These are phyloP conservation scores for Tephrocybe rancida DNA, from an alignment of 768 basidiomycete species.

Conservation along the genomic window DNA sequence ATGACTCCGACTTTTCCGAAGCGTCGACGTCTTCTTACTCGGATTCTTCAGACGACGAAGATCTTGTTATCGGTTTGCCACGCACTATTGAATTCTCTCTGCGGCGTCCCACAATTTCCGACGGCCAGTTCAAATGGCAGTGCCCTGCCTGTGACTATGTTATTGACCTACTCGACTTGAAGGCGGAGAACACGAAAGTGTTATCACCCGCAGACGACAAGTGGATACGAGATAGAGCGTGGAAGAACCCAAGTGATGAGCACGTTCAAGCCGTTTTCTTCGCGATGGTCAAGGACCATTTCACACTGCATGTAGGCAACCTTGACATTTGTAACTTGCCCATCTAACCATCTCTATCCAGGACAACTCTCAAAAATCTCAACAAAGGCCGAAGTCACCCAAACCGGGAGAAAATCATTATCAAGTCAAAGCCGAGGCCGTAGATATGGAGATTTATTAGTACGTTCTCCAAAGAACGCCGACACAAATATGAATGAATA, in stretches of 20 bases:
- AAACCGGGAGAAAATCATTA: too few species aligned
- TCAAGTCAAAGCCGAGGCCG: background rate
- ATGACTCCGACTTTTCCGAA: conserved; percentile 64
- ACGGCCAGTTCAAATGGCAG: conserved; percentile 51
- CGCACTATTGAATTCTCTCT: conserved; percentile 26
- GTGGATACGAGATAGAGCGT: conserved; percentile 32
- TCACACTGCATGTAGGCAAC: conserved; percentile 12
- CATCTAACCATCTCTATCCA: background rate
- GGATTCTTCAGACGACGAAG: conserved; percentile 34
- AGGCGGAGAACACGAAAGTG: conserved; percentile 29
- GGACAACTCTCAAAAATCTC: too few species aligned
- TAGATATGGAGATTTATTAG: background rate
- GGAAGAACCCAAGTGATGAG: conserved; percentile 37
- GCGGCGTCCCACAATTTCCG: conserved; percentile 39
- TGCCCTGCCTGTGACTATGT: conserved; percentile 51
- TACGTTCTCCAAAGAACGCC: background rate
- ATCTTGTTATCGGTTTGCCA: conserved; percentile 14
- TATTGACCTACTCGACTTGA: conserved; percentile 49
- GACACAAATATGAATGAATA: too few species aligned
- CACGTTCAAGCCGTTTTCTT: conserved; percentile 23
- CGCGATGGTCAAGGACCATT: conserved; percentile 31
- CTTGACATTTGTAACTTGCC: too few species aligned
- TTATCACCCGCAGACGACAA: conserved; percentile 22
- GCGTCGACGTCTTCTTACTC: conserved; percentile 45
- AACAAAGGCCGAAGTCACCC: too few species aligned